Percentiles rank a stretch among this genome's conserved stretches.
Evolutionary conservation across 1,284 basidiomycete species (phyloP).

Genomic region (Fomitopsis palustris): DNA sequence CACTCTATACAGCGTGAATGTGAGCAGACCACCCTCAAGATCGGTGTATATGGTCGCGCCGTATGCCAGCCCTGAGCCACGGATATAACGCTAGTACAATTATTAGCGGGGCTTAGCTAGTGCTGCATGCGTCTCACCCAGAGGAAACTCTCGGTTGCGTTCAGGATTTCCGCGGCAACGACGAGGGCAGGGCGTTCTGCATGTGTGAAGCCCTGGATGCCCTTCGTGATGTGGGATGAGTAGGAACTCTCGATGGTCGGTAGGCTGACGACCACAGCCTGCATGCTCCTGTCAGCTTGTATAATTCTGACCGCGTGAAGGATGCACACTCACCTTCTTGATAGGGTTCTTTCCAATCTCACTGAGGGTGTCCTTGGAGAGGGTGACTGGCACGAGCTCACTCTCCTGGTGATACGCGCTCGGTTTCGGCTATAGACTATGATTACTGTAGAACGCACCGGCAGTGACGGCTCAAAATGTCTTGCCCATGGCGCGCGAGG

Average conservation of each 20-base stretch:
- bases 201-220: slow-evolving; percentile 77
- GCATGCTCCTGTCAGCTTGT: neutral
- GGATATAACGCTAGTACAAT: slow-evolving; percentile 65
- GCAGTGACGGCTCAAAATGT: slow-evolving; percentile 59
- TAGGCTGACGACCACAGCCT: slow-evolving; percentile 86
- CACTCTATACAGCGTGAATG: slow-evolving; percentile 82
- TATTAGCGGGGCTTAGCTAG: slow-evolving; percentile 2
- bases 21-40: slow-evolving; percentile 79
- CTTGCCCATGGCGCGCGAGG: slow-evolving; percentile 75
- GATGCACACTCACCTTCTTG: slow-evolving; percentile 50
- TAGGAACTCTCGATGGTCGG: slow-evolving; percentile 95
- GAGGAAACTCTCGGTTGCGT: slow-evolving; percentile 92
- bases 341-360: slow-evolving; percentile 71
- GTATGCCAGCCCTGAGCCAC: slow-evolving; percentile 92
- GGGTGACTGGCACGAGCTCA: slow-evolving; percentile 64
- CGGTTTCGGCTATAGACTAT: slow-evolving; percentile 1
- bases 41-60: slow-evolving; percentile 82
- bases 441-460: slow-evolving; percentile 40
- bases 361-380: slow-evolving; percentile 71
- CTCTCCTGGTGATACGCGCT: slow-evolving; percentile 32
- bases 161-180: slow-evolving; percentile 86
- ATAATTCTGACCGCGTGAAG: neutral
- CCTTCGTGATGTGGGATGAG: slow-evolving; percentile 77
- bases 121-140: slow-evolving; percentile 57
- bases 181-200: slow-evolving; percentile 83